Evolutionary conservation across 2,329 filamentous ascomycete species (phyloP), one percentile per base, ranked within the genome.

Genomic region (Aureobasidium subglaciale): DNA sequence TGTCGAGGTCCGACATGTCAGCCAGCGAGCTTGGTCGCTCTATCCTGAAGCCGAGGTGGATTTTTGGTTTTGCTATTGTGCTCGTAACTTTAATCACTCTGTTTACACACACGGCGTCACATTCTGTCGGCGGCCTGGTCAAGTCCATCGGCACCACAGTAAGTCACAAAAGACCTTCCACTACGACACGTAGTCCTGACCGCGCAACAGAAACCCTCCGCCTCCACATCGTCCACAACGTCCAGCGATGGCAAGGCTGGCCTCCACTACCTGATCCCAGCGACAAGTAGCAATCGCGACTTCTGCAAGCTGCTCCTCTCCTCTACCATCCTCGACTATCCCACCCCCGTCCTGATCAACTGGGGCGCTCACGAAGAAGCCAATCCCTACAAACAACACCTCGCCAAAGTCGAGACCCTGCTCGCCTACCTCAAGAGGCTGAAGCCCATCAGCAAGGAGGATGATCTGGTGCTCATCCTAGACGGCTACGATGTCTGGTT

Each of bases 401-500:
- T 77, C 43, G 72, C 71, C 38, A 74, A 72, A 55, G 66, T 81
- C 15, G 67, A 68, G 7, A 72, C 71, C 3, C 72, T 78, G 27
- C 66, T 75, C 55, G 67, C 73, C 8, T 81, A 78, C 56, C 67
- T 83, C 25, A 60, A 64, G 16, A 57, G 57, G 18, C 43, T 63
- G 34, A 58, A 62, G 57, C 24, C 30, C 8, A 70, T 72, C 11
- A 71, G 50, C 20, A 54, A 54, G 34, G 70, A 69, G 27, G 72
- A 80, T 16, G 85, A 88, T 64, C 68, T 88, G 25, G 76, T 86
- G 7, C 68, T 87, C 56, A 73, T 87, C 43, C 75, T 84, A 5
- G 84, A 87, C 64, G 82, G 79, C 1, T 78, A 81, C 64, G 82
- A 87, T 57, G 74, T 82, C 1, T 82, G 83, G 70, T 81, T 86